These are phyloP conservation scores for Plasmopara viticola DNA, from an alignment of 352 stramenopile species.

Conservation along the genomic window DNA sequence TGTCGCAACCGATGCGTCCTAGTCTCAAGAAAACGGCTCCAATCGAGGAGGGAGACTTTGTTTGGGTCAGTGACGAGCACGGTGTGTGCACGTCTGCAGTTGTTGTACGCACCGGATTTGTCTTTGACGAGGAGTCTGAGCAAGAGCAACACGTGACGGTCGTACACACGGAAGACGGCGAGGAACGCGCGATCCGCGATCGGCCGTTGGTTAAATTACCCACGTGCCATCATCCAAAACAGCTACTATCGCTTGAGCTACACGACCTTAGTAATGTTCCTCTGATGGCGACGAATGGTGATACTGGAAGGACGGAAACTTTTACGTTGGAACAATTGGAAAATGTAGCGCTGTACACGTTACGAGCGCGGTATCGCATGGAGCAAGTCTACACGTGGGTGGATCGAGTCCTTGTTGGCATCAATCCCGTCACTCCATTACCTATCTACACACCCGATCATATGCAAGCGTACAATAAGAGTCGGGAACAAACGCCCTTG, in stretches of 20 bases:
- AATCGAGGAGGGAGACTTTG: slow-evolving; percentile 60
- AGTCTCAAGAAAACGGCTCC: slow-evolving; percentile 12
- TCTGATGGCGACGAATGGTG: slow-evolving; percentile 58
- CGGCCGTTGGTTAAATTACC: slow-evolving; percentile 54
- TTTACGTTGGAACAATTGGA: slow-evolving; percentile 64
- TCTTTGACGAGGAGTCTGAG: slow-evolving; percentile 52
- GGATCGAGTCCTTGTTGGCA: slow-evolving; percentile 61
- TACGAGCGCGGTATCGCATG: slow-evolving; percentile 69
- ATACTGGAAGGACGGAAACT: slow-evolving; percentile 47
- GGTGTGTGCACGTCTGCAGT: slow-evolving; percentile 47
- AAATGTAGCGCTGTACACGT: slow-evolving; percentile 65
- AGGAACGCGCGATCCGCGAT: slow-evolving; percentile 66
- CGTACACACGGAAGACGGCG: slow-evolving; percentile 77
- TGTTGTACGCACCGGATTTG: slow-evolving; percentile 54
- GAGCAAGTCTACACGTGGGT: slow-evolving; percentile 83
- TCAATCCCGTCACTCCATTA: slow-evolving; percentile 64
- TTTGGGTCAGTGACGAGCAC: slow-evolving; percentile 56
- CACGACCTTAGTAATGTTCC: slow-evolving; percentile 66
- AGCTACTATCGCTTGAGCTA: slow-evolving; percentile 41
- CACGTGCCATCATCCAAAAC: slow-evolving; percentile 55
- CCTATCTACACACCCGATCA: slow-evolving; percentile 81
- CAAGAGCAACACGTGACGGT: slow-evolving; percentile 64
- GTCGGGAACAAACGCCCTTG: slow-evolving; percentile 41
- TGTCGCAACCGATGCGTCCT: not conserved
- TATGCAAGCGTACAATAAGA: slow-evolving; percentile 77